These are phyloP conservation scores for Fusarium sp. DNA, from an alignment of 2,329 filamentous ascomycete genomes.

Conservation along the genomic window DNA sequence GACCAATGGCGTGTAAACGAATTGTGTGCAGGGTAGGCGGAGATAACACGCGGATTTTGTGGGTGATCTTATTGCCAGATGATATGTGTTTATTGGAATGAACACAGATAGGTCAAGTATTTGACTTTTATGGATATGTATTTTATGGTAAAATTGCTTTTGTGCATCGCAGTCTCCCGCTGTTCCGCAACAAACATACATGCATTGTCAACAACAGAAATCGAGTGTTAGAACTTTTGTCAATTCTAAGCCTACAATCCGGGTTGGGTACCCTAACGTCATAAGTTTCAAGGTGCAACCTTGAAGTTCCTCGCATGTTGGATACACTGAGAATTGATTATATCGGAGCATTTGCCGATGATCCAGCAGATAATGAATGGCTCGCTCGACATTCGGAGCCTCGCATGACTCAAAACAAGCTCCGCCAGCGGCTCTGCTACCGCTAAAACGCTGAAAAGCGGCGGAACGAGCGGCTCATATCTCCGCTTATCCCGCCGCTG, in stretches of 20 bases:
- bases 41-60: background rate
- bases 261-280: background rate
- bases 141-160: no score
- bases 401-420: constrained; percentile 33
- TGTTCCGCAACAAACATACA: no score
- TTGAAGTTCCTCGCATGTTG: background rate
- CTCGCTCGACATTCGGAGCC: constrained; percentile 18
- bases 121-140: no score
- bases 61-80: background rate
- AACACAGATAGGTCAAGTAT: no score
- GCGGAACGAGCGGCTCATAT: constrained; percentile 15
- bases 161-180: background rate
- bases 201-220: no score
- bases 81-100: background rate
- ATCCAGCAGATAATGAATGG: background rate
- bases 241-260: no score
- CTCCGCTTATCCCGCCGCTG: constrained; percentile 14
- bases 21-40: constrained; percentile 9
- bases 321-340: background rate
- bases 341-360: constrained; percentile 1
- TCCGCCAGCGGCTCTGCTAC: constrained; percentile 35
- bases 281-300: no score
- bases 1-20: constrained; percentile 37
- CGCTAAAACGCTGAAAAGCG: constrained; percentile 20
- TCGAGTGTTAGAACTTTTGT: no score